Evolutionary conservation across 495 filamentous ascomycete genomes (phyloP).

Genomic region (Penicillium canariense): DNA sequence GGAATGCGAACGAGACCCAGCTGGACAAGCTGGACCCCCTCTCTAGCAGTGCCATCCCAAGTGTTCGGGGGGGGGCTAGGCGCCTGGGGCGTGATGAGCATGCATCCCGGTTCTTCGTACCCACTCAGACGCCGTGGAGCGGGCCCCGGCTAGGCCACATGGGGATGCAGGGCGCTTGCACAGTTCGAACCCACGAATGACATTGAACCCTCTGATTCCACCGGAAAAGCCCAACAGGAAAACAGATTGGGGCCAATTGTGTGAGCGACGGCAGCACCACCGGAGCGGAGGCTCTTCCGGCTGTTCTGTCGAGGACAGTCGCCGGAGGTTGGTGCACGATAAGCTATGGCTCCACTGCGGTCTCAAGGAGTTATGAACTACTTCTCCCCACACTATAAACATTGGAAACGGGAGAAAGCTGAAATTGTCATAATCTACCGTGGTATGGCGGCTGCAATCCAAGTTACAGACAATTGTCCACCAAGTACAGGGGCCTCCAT

Average conservation of each 20-base stretch:
- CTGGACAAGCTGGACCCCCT: neutral
- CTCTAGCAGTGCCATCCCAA: neutral
- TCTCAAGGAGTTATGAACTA: neutral
- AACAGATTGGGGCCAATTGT: neutral
- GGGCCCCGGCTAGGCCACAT: constrained; percentile 18
- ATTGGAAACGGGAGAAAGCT: neutral
- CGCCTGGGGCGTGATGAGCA: constrained; percentile 32
- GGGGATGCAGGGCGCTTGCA: constrained; percentile 20
- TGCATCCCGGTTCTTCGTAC: constrained; percentile 14
- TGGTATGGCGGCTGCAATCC: neutral
- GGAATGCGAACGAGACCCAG: neutral
- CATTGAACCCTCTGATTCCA: neutral
- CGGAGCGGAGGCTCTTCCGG: neutral
- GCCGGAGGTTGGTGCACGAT: neutral
- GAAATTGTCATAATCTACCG: neutral
- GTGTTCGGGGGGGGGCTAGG: constrained; percentile 6
- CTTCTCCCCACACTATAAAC: no score
- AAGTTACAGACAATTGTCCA: neutral
- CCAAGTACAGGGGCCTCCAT: constrained; percentile 11
- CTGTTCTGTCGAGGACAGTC: neutral
- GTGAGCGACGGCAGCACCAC: neutral
- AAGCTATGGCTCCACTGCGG: neutral
- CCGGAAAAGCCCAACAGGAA: neutral
- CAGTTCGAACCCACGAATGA: constrained; percentile 3
- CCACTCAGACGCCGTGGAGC: constrained; percentile 24